A percentile compares a stretch with the other conserved stretches of the same genome.
Evolutionary conservation across 2,329 filamentous ascomycete genomes (phyloP).

Genomic region (Trichoderma sp.): DNA sequence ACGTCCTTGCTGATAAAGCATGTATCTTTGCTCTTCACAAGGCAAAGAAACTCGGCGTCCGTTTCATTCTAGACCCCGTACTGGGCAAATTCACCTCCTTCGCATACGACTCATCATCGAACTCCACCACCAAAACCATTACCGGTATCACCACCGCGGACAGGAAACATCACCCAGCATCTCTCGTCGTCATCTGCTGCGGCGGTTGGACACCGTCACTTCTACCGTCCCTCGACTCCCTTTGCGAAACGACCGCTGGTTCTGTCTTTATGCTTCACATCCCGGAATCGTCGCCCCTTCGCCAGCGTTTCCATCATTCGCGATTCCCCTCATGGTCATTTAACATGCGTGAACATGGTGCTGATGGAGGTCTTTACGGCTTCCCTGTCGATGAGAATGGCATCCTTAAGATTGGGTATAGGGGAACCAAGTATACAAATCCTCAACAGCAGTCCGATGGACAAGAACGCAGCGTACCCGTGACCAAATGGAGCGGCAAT

Average conservation of each 20-base stretch:
- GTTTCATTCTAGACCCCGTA: conserved; percentile 40
- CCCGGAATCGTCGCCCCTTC: conserved; percentile 30
- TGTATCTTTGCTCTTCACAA: conserved; percentile 48
- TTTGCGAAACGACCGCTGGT: conserved; percentile 52
- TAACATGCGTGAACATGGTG: conserved; percentile 34
- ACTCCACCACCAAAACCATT: conserved; percentile 24
- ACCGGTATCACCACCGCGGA: conserved; percentile 44
- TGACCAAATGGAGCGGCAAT: conserved; percentile 39
- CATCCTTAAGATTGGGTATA: conserved; percentile 51
- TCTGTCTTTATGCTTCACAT: conserved; percentile 47
- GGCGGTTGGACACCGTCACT: conserved; percentile 48
- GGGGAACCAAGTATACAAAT: conserved; percentile 54
- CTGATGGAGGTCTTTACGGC: conserved; percentile 48
- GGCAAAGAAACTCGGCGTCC: conserved; percentile 42
- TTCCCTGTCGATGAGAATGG: conserved; percentile 47
- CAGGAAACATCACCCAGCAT: conserved; percentile 35
- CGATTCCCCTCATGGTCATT: conserved; percentile 49
- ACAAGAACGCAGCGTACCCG: conserved; percentile 41
- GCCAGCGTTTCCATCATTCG: conserved; percentile 38
- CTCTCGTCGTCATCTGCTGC: conserved; percentile 42
- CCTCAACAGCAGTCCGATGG: conserved; percentile 40
- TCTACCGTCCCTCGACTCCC: conserved; percentile 41
- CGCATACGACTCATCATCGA: conserved; percentile 15
- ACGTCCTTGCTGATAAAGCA: conserved; percentile 47
- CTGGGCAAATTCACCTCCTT: conserved; percentile 36